Evolutionary conservation across 768 basidiomycete species (phyloP), one percentile per base, ranked within the genome.

Genomic region (Auricularia heimuer): DNA sequence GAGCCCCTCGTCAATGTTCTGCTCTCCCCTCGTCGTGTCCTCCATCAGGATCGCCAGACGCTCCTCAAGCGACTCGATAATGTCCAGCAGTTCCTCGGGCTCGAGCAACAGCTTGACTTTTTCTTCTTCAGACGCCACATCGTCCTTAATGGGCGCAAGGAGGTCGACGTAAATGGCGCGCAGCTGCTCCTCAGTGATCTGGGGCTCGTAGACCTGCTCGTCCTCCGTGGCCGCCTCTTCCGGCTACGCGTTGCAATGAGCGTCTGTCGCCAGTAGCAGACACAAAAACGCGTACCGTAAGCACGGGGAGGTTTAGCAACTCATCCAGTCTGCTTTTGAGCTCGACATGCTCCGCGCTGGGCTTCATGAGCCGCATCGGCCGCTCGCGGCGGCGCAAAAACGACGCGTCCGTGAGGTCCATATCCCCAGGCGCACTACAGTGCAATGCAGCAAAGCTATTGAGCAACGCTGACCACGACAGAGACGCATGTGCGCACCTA

Each of bases 151-250:
- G 6, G 71, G 61, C 12, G 70, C 65, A 39, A 82, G 71, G 3
- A 83, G 65, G 61, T 80, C 78, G 37, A 76, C 72, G 62, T 82
- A 83, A 29, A 83, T 67, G 4, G 72, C 67, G 3, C 74, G 66
- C 6, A 81, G 70, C 18, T 81, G 74, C 3, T 72, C 71, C 33
- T 81, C 80, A 0, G 75, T 71, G 67, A 75, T 75, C 0, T 63
- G 16, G 3, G 73, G 62, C 10, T 16, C 18, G 37, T 62, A 29
- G 11, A 66, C 24, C 54, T 51, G 18, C 47, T 16, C 21, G 10
- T 51, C 47, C 18, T 51, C 47, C 6, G 21, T 18, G 11, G 47
- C 47, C 18, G 47, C 47, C 18, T 18, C 47, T 18, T 51, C 47
- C 14, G 47, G 47, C 47, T 51, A 21, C 21, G 47, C 10, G 14